These are phyloP conservation scores for Diaporthe vaccinii DNA, from an alignment of 2,329 filamentous ascomycete species.

Conservation along the genomic window DNA sequence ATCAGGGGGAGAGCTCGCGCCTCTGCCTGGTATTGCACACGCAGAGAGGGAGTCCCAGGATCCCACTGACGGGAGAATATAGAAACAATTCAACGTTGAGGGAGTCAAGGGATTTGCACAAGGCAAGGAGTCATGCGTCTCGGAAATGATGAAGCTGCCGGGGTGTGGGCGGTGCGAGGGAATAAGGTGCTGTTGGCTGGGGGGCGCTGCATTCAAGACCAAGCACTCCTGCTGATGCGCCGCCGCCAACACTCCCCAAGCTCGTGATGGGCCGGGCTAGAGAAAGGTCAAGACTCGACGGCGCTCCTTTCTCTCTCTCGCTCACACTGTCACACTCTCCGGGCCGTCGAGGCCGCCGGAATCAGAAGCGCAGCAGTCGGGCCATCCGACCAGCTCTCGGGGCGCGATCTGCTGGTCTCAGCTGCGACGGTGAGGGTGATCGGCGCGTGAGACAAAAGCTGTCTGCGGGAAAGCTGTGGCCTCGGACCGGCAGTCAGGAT, in stretches of 20 bases:
- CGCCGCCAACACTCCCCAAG: slow-evolving; percentile 1
- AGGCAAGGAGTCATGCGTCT: slow-evolving; percentile 24
- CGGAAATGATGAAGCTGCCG: slow-evolving; percentile 22
- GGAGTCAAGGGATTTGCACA: slow-evolving; percentile 34
- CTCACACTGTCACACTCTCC: neutral
- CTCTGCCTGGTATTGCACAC: slow-evolving; percentile 1
- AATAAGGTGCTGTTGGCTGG: slow-evolving; percentile 35
- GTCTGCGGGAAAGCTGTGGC: slow-evolving; percentile 24
- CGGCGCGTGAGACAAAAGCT: slow-evolving; percentile 27
- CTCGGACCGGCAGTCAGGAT: slow-evolving; percentile 12
- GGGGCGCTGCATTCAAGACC: slow-evolving; percentile 30
- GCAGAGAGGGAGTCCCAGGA: slow-evolving; percentile 8
- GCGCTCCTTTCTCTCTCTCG: neutral
- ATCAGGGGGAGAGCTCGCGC: slow-evolving; percentile 9
- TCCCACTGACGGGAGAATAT: slow-evolving; percentile 24
- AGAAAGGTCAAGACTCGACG: slow-evolving; percentile 5
- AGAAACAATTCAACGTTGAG: slow-evolving; percentile 31
- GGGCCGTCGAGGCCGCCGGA: slow-evolving; percentile 32
- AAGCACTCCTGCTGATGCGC: slow-evolving; percentile 19
- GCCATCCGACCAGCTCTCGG: slow-evolving; percentile 30
- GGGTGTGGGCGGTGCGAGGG: slow-evolving; percentile 30
- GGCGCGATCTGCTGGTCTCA: slow-evolving; percentile 29
- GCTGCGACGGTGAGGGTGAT: slow-evolving; percentile 18
- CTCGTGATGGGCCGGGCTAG: slow-evolving; percentile 18
- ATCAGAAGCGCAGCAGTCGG: slow-evolving; percentile 30